Evolutionary conservation across 1,284 basidiomycete species (phyloP).

Genomic region (Rhodotorula sp.): DNA sequence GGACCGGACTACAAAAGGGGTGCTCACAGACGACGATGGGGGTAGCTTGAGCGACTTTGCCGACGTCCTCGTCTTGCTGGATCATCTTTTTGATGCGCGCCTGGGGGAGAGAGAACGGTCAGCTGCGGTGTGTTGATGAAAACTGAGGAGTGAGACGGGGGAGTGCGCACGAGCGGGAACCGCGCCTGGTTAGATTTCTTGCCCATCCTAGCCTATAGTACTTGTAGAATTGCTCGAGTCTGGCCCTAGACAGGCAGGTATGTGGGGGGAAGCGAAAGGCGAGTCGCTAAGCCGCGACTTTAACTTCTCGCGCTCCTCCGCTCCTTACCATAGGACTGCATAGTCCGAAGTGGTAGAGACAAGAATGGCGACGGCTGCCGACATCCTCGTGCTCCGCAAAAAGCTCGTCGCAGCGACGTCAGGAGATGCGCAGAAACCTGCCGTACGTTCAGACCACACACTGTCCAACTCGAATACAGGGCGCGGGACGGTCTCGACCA

Average conservation of each 20-base stretch:
- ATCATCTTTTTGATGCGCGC: slow-evolving; percentile 99
- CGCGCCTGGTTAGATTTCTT: slow-evolving; percentile 37
- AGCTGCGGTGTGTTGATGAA: background rate
- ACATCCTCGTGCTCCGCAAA: slow-evolving; percentile 15
- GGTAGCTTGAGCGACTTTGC: slow-evolving; percentile 96
- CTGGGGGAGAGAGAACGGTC: slow-evolving; percentile 2
- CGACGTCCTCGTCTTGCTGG: slow-evolving; percentile 99
- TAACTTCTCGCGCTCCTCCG: too few relatives aligned
- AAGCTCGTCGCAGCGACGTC: slow-evolving; percentile 5
- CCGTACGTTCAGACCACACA: background rate
- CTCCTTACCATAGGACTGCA: too few relatives aligned
- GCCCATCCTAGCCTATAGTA: slow-evolving; percentile 9
- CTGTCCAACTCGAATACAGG: background rate
- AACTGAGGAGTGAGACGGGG: background rate
- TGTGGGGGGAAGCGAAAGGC: background rate
- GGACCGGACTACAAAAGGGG: background rate
- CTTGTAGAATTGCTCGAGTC: background rate
- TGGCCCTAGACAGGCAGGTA: background rate
- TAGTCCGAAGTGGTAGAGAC: background rate
- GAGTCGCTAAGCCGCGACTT: background rate
- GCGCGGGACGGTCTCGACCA: background rate
- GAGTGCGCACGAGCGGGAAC: slow-evolving; percentile 35
- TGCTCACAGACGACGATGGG: slow-evolving; percentile 94
- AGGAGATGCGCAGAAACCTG: background rate
- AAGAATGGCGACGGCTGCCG: slow-evolving; percentile 1